These are phyloP conservation scores for Aspergillus pseudoterreus DNA, from an alignment of 2,329 filamentous ascomycete genomes.

Conservation along the genomic window DNA sequence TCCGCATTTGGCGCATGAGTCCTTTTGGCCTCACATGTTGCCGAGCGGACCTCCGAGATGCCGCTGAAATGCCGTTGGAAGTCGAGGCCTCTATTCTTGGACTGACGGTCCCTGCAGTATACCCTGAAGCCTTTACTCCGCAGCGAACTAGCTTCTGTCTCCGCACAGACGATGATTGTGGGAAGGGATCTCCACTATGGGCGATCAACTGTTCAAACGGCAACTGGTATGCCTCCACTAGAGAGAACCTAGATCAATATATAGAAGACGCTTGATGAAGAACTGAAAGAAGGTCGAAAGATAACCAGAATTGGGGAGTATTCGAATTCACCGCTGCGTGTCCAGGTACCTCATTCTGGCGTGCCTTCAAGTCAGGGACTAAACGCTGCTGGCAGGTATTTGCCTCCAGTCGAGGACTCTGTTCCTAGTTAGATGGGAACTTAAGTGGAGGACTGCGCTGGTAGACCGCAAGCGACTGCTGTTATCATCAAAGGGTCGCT, in stretches of 20 bases:
- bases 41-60: constrained; percentile 9
- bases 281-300: neutral
- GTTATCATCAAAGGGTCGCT: constrained; percentile 6
- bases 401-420: constrained; percentile 2
- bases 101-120: neutral
- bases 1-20: neutral
- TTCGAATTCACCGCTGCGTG: constrained; percentile 1
- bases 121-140: neutral
- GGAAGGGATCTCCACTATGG: neutral
- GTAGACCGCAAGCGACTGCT: constrained; percentile 1
- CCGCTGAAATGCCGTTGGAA: constrained; percentile 1
- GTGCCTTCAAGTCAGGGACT: constrained; percentile 6
- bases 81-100: neutral
- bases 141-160: neutral
- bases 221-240: neutral
- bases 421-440: neutral
- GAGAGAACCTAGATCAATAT: neutral
- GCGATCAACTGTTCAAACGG: neutral
- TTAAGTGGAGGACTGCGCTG: constrained; percentile 5
- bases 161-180: neutral
- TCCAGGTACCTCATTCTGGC: constrained; percentile 2
- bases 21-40: constrained; percentile 14
- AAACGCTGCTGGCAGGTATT: constrained; percentile 1
- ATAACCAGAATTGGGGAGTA: neutral
- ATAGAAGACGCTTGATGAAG: neutral